A percentile compares a stretch with the other conserved stretches of the same genome.
phyloP scores from a whole-genome alignment of 164 flowering plant species.

The Stephania japonica region DNA sequence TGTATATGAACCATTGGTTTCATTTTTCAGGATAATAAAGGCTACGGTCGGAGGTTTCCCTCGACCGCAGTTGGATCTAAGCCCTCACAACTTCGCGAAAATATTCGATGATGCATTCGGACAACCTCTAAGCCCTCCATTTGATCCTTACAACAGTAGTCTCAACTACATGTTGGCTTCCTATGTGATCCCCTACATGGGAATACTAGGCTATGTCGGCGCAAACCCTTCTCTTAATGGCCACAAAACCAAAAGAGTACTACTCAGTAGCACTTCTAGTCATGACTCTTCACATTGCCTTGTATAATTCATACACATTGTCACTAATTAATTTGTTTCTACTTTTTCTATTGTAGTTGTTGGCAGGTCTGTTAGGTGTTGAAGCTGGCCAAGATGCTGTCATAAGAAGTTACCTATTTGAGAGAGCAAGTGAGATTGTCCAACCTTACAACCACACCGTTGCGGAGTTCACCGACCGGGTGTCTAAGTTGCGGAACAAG shows the following conservation, averaged over 20 bases:
- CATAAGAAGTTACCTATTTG: conserved; percentile 11
- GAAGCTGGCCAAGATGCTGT: conserved; percentile 17
- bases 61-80: conserved; percentile 45
- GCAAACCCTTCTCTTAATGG: neutral
- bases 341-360: conserved; percentile 5
- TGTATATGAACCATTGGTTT: too few species aligned
- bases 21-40: conserved; percentile 35
- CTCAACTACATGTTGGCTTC: too few species aligned
- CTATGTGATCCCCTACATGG: too few species aligned
- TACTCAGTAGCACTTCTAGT: neutral
- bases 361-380: conserved; percentile 11
- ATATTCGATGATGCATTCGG: too few species aligned
- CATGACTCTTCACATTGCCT: neutral
- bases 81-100: too few species aligned
- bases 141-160: too few species aligned
- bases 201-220: neutral
- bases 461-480: conserved; percentile 6
- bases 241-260: conserved; percentile 24
- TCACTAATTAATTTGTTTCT: neutral
- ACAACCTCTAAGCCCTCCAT: too few species aligned
- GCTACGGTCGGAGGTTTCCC: conserved; percentile 35
- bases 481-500: conserved; percentile 8
- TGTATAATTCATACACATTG: neutral
- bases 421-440: conserved; percentile 5
- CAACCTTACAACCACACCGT: conserved; percentile 16